A percentile compares a stretch with the other conserved stretches of the same genome.
Conservation (phyloP, 2,329 filamentous ascomycete species). For the Curvularia lunata region DNA sequence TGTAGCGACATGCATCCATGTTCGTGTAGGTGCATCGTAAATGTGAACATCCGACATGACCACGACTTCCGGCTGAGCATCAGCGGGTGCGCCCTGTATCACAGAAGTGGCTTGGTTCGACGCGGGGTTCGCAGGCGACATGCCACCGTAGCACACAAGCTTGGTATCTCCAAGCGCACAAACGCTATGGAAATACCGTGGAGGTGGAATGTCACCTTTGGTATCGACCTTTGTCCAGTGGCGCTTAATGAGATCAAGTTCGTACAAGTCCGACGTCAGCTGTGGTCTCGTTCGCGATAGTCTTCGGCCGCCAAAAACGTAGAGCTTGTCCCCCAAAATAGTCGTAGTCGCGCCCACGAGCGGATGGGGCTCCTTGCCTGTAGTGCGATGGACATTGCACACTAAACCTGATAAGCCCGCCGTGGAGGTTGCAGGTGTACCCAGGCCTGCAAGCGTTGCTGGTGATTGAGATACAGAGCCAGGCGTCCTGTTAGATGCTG, state of each 20-base stretch:
- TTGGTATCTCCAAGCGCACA: constrained; percentile 94
- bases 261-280: constrained; percentile 89
- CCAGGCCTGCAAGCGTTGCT: constrained; percentile 46
- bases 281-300: constrained; percentile 83
- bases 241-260: constrained; percentile 85
- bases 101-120: constrained; percentile 45
- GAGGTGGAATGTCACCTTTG: constrained; percentile 82
- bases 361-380: constrained; percentile 86
- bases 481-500: constrained; percentile 45
- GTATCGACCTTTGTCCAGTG: constrained; percentile 94
- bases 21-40: constrained; percentile 81
- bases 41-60: constrained; percentile 99
- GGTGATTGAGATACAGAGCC: constrained; percentile 55
- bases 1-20: constrained; percentile 84
- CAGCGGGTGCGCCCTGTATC: constrained; percentile 52
- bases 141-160: constrained; percentile 96
- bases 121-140: constrained; percentile 76
- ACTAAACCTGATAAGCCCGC: constrained; percentile 70
- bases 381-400: constrained; percentile 78
- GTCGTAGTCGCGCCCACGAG: constrained; percentile 95
- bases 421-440: constrained; percentile 53
- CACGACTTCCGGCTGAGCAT: constrained; percentile 82
- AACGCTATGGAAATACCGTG: constrained; percentile 96
- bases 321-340: constrained; percentile 91
- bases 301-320: constrained; percentile 92